Evolutionary conservation across 106 monocot species (phyloP).

Genomic region (Dioscorea alata): DNA sequence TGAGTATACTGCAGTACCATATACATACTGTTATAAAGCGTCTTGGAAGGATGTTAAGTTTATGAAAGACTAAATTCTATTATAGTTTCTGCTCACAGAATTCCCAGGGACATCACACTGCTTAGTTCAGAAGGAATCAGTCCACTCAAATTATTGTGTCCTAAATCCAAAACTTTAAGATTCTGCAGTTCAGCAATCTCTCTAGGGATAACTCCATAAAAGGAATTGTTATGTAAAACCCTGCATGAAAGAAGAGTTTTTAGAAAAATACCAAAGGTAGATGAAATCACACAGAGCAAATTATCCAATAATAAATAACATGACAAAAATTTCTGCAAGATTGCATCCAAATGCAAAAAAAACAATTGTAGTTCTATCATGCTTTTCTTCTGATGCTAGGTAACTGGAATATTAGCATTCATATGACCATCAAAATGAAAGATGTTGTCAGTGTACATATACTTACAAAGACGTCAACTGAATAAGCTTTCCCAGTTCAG

Average conservation of each 20-base stretch:
- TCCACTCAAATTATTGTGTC: slow-evolving; percentile 38
- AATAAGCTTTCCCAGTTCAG: slow-evolving; percentile 38
- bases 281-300: no score
- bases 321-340: no score
- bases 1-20: slow-evolving; percentile 16
- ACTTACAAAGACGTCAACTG: slow-evolving; percentile 52
- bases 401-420: no score
- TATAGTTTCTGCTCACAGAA: slow-evolving; percentile 7
- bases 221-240: slow-evolving; percentile 41
- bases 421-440: no score
- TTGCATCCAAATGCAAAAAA: no score
- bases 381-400: no score
- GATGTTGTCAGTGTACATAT: background rate
- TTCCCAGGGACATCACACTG: slow-evolving; percentile 1
- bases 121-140: slow-evolving; percentile 21
- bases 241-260: slow-evolving; percentile 13
- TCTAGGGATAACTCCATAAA: slow-evolving; percentile 31
- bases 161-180: slow-evolving; percentile 25
- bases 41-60: no score
- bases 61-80: no score
- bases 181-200: slow-evolving; percentile 27
- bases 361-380: no score
- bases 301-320: no score
- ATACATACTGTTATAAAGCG: background rate
- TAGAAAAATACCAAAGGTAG: no score